Percentiles rank a stretch among this genome's conserved stretches.
These are phyloP conservation scores for Astragalus membranaceus DNA, from an alignment of 306 rosid species.

Conservation along the genomic window DNA sequence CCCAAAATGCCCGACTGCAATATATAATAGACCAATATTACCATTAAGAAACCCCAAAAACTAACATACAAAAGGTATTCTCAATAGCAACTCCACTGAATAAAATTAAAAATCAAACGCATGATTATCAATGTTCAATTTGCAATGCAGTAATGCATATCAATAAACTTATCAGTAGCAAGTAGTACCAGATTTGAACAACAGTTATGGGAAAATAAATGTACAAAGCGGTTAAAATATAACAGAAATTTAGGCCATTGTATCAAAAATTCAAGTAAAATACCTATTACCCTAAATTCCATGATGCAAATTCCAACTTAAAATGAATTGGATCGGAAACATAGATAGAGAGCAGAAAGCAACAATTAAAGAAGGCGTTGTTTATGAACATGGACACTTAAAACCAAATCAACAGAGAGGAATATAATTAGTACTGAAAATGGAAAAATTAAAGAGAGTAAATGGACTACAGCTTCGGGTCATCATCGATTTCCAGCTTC, in stretches of 20 bases:
- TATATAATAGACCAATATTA: neutral
- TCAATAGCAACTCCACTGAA: neutral
- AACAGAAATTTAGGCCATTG: neutral
- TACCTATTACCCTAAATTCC: neutral
- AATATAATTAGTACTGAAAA: no score
- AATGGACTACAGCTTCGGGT: constrained; percentile 23
- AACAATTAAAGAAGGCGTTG: neutral
- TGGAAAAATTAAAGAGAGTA: neutral
- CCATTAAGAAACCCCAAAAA: neutral
- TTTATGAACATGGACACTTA: neutral
- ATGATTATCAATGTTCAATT: neutral
- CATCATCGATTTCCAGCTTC: constrained; percentile 34
- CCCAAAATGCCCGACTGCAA: constrained; percentile 31
- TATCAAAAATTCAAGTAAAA: no score
- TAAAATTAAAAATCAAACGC: neutral
- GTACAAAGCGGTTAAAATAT: neutral
- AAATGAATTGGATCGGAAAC: neutral
- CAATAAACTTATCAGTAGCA: neutral
- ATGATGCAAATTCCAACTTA: neutral
- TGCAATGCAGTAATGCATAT: neutral
- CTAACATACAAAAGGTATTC: neutral
- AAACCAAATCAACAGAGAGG: neutral
- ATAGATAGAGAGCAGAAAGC: neutral
- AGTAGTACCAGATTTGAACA: neutral
- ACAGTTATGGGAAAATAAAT: neutral